These are phyloP conservation scores for Raffaelea arxii DNA, from an alignment of 2,329 filamentous ascomycete genomes.

Conservation along the genomic window DNA sequence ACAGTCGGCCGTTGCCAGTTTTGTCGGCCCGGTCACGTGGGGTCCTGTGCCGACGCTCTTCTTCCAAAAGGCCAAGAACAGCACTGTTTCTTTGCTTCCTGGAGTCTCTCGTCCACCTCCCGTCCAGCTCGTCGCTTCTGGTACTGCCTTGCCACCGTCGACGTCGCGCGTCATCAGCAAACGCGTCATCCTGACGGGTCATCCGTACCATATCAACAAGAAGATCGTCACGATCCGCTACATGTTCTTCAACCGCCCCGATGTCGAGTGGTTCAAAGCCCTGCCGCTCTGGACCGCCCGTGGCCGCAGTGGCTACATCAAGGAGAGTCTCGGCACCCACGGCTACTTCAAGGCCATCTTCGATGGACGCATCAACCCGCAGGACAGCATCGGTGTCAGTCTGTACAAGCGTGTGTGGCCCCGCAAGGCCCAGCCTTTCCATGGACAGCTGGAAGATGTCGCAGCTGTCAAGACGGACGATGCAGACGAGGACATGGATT, in stretches of 20 bases:
- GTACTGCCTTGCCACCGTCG: slow-evolving; percentile 72
- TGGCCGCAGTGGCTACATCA: slow-evolving; percentile 81
- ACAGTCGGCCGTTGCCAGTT: slow-evolving; percentile 77
- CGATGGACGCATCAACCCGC: slow-evolving; percentile 89
- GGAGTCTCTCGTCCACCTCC: slow-evolving; percentile 25
- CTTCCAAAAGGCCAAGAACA: slow-evolving; percentile 55
- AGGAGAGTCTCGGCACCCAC: slow-evolving; percentile 89
- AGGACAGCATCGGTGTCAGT: slow-evolving; percentile 87
- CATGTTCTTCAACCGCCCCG: slow-evolving; percentile 98
- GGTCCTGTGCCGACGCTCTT: slow-evolving; percentile 83
- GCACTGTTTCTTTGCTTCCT: slow-evolving; percentile 22
- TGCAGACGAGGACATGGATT: slow-evolving; percentile 26
- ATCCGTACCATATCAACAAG: slow-evolving; percentile 99
- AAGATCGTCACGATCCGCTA: slow-evolving; percentile 93
- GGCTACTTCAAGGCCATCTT: slow-evolving; percentile 99
- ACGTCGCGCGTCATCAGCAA: slow-evolving; percentile 81
- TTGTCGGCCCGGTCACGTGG: slow-evolving; percentile 87
- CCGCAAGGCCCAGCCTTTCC: slow-evolving; percentile 46
- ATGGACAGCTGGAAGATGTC: slow-evolving; percentile 30
- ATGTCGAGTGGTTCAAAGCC: slow-evolving; percentile 96
- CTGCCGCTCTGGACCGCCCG: slow-evolving; percentile 88
- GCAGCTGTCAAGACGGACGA: slow-evolving; percentile 12
- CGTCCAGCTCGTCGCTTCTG: slow-evolving; percentile 72
- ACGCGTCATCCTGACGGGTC: slow-evolving; percentile 84
- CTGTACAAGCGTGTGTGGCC: slow-evolving; percentile 83